These are phyloP conservation scores for Vinca minor DNA, from an alignment of 257 asterid genomes.

Conservation along the genomic window DNA sequence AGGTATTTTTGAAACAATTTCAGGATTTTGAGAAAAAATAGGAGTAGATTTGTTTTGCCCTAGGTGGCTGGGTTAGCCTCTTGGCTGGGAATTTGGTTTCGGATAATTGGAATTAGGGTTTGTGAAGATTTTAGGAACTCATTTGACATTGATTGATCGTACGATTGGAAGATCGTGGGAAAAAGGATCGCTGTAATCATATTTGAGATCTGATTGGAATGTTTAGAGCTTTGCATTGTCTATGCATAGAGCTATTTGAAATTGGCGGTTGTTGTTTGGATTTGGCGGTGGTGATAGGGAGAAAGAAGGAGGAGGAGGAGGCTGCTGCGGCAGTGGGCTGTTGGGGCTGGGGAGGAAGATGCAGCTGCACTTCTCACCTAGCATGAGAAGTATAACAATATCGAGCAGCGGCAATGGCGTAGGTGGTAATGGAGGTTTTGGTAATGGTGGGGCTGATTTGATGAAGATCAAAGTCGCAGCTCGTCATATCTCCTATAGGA, in stretches of 20 bases:
- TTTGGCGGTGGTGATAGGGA: neutral
- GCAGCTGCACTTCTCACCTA: slow-evolving; percentile 99
- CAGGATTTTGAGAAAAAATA: neutral
- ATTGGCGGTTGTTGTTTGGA: slow-evolving; percentile 12
- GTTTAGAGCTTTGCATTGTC: slow-evolving; percentile 18
- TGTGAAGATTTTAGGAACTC: slow-evolving; percentile 17
- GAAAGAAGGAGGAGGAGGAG: slow-evolving; percentile 23
- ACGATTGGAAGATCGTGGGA: neutral
- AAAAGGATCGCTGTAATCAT: too few species aligned
- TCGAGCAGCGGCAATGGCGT: slow-evolving; percentile 56
- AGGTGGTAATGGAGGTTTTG: slow-evolving; percentile 24
- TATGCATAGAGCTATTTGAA: neutral
- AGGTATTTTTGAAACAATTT: slow-evolving; percentile 2
- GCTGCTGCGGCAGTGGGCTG: too few species aligned
- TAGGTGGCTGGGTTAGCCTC: slow-evolving; percentile 6
- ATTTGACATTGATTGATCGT: slow-evolving; percentile 18
- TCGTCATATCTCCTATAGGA: slow-evolving; percentile 76
- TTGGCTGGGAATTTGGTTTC: slow-evolving; percentile 3
- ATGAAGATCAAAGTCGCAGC: slow-evolving; percentile 92
- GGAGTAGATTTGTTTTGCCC: slow-evolving; percentile 15
- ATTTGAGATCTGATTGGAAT: slow-evolving; percentile 26
- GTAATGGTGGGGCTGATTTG: slow-evolving; percentile 45
- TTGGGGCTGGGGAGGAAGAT: slow-evolving; percentile 72
- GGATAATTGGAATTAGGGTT: slow-evolving; percentile 18
- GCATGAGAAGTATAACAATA: slow-evolving; percentile 99